These are phyloP conservation scores for Beauveria scarabaeidicola DNA, from an alignment of 2,329 filamentous ascomycete species.

Conservation along the genomic window DNA sequence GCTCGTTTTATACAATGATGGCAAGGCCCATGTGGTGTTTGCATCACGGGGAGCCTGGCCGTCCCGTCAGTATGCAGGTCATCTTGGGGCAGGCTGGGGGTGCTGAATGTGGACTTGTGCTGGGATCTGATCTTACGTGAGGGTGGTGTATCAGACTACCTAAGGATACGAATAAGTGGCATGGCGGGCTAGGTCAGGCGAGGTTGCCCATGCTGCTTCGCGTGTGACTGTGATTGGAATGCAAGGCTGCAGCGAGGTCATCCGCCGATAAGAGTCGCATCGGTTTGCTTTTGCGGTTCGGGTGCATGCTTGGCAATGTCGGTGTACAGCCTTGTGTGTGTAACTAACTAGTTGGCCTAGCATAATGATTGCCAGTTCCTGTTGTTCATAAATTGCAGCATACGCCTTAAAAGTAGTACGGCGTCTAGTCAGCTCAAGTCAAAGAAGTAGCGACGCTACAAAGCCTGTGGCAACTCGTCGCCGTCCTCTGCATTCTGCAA, in stretches of 20 bases:
- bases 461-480: too few species aligned
- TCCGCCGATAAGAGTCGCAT: neutral
- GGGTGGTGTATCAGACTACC: neutral
- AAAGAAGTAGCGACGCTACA: neutral
- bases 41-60: neutral
- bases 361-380: too few species aligned
- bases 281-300: neutral
- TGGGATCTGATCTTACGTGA: slow-evolving; percentile 5
- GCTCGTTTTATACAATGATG: neutral
- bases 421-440: too few species aligned
- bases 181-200: neutral
- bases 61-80: neutral
- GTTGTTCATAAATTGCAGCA: too few species aligned
- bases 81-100: neutral
- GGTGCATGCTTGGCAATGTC: neutral
- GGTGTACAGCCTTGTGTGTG: too few species aligned
- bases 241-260: neutral
- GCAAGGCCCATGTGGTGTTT: neutral
- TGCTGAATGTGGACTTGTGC: neutral
- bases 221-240: neutral
- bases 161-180: neutral
- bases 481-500: too few species aligned
- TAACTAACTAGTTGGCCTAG: too few species aligned
- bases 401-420: too few species aligned
- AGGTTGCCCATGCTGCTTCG: neutral